Evolutionary conservation across 148 eudicot species (phyloP), one percentile per base, ranked within the genome.

Genomic region (Chenopodium album): DNA sequence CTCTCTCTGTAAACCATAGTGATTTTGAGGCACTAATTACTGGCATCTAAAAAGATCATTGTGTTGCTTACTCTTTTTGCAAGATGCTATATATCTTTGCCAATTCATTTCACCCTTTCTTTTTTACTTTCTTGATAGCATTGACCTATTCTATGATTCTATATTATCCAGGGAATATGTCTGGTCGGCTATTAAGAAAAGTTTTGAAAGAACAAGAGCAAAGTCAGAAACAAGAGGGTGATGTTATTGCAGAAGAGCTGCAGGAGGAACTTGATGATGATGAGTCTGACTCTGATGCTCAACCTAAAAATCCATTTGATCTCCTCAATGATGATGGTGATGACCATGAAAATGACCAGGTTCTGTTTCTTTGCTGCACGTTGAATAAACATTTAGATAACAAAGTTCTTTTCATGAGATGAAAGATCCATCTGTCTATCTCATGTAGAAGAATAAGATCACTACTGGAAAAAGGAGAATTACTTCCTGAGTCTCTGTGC

Each of bases 101-200:
- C 22, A 1, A 5, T 26, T 77, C 41, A 16, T 63, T 50, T 1
- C 75, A 62, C 72, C 80, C 72, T 52, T 10, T 64, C 12, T 4
- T 46, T 28, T 28, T 41, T 81, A 50, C 17, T 41, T 52, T 41
- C 26, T 77, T 56, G 67, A 50, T 80, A 28, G 7, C 60, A 37
- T 14, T 77, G 50, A 26, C 65, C 29, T 48, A 62, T 32, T 70
- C 48, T 62, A 0, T 23, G 6, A 46, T 32, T 70, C 48, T 62
- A 1, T 23, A 16, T 62, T 22, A 26, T 70, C 65, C 79, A 71
- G 83, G 73, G 23, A 75, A 82, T 75, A 88, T 88, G 91, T 88
- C 91, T 66, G 91, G 79, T 71, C 85, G 91, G 62, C 81, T 83
- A 22, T 73, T 87, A n/a, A 87, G 87, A 80, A 88, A 88, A 82